Conservation (phyloP, 371 early-diverging fungal species). For the Rhizopus sp. region DNA sequence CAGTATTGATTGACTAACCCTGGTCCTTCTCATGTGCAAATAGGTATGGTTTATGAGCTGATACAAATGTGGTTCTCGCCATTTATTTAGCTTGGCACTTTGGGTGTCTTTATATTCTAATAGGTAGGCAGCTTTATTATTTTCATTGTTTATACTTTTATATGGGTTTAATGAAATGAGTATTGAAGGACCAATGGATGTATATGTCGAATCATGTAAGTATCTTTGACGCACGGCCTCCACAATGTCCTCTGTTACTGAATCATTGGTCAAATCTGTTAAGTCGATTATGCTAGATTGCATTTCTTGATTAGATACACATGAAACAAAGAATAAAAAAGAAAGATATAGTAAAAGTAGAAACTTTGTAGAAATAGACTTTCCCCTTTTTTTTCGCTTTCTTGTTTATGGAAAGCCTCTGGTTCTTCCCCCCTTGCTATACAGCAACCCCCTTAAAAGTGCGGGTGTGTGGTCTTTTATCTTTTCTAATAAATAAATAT, state of each 20-base stretch:
- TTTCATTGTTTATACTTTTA: constrained; percentile 11
- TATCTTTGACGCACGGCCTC: constrained; percentile 57
- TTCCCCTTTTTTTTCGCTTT: neutral
- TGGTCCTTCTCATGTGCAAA: constrained; percentile 79
- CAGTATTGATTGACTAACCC: constrained; percentile 75
- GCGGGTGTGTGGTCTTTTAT: neutral
- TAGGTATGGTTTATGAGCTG: constrained; percentile 70
- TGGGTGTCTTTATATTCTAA: constrained; percentile 37
- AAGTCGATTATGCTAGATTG: constrained; percentile 26
- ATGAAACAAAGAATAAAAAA: neutral
- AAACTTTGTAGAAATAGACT: neutral
- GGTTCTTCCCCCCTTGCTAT: neutral
- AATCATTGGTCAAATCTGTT: constrained; percentile 25
- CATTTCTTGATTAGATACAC: neutral
- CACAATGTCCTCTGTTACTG: constrained; percentile 48
- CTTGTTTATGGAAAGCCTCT: constrained; percentile 2
- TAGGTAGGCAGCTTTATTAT: constrained; percentile 25
- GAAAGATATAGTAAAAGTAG: no score
- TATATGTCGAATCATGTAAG: constrained; percentile 52
- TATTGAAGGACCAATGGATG: constrained; percentile 60
- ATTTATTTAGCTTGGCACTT: constrained; percentile 51
- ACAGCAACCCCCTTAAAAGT: neutral
- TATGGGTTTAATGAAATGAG: constrained; percentile 44
- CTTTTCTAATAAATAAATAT: constrained; percentile 1
- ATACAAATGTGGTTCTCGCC: constrained; percentile 70